phyloP scores from a whole-genome alignment of 352 stramenopile species.

The Phytopythium boreale region DNA sequence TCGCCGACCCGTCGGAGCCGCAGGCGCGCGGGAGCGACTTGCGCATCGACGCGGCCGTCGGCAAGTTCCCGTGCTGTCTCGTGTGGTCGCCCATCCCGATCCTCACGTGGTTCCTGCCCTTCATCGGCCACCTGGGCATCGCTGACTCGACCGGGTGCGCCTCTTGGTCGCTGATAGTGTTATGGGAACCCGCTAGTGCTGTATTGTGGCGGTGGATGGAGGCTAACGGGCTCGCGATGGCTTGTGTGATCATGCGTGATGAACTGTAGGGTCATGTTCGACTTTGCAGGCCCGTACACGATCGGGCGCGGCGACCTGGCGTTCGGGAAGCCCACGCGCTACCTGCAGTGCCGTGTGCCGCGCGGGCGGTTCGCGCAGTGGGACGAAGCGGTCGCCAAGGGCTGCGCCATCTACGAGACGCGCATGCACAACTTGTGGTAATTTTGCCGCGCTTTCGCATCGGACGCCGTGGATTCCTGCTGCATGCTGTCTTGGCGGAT shows the following conservation, averaged over 20 bases:
- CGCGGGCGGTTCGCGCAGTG: conserved; percentile 63
- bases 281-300: conserved; percentile 95
- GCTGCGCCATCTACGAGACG: conserved; percentile 90
- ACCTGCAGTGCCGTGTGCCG: conserved; percentile 74
- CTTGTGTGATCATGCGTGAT: no score
- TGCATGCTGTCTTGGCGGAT: neutral
- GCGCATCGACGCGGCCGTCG: conserved; percentile 27
- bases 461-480: no score
- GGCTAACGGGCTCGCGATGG: conserved; percentile 2
- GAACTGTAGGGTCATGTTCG: conserved; percentile 91
- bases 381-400: conserved; percentile 88
- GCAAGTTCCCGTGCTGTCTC: conserved; percentile 90
- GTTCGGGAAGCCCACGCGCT: conserved; percentile 87
- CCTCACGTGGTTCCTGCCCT: conserved; percentile 92
- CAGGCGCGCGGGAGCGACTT: neutral
- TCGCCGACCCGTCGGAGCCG: neutral
- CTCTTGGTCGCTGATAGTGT: neutral
- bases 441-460: no score
- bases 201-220: neutral
- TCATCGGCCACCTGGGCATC: conserved; percentile 96
- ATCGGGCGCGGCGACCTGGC: conserved; percentile 88
- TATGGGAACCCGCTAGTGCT: neutral
- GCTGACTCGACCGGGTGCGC: conserved; percentile 77
- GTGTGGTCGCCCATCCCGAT: conserved; percentile 91
- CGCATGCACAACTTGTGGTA: conserved; percentile 95